These are phyloP conservation scores for Lasiosphaeris hirsuta DNA, from an alignment of 495 filamentous ascomycete genomes.

Conservation along the genomic window DNA sequence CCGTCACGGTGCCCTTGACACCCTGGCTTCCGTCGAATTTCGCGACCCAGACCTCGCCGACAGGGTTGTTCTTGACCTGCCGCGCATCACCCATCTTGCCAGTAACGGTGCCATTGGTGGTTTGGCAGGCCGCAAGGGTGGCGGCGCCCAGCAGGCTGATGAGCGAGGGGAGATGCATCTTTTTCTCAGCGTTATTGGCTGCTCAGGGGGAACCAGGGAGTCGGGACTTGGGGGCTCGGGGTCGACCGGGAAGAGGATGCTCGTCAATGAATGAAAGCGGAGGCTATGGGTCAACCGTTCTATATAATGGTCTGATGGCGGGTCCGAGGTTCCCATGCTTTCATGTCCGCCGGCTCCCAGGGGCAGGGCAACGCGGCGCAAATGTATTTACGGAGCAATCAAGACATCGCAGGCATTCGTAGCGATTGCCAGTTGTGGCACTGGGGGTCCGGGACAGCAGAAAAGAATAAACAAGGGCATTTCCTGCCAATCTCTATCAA, in stretches of 20 bases:
- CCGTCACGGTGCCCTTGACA: constrained; percentile 59
- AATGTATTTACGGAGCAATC: not conserved
- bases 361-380: not conserved
- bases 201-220: not conserved
- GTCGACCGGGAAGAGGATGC: not conserved
- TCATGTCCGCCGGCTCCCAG: not conserved
- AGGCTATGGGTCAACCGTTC: not conserved
- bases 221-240: not conserved
- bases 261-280: not conserved
- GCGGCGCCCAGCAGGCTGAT: constrained; percentile 41
- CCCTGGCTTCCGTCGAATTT: constrained; percentile 36
- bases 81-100: constrained; percentile 54
- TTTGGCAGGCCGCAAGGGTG: constrained; percentile 40
- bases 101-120: constrained; percentile 28
- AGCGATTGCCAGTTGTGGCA: not conserved
- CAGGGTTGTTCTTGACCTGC: constrained; percentile 55
- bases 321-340: not conserved
- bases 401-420: too few species aligned
- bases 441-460: not conserved
- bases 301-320: constrained; percentile 4
- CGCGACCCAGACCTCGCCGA: constrained; percentile 54
- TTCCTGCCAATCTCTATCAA: not conserved
- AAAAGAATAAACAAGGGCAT: not conserved
- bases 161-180: constrained; percentile 40
- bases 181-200: constrained; percentile 3